These are phyloP conservation scores for Aspergillus tamarii DNA, from an alignment of 2,329 filamentous ascomycete genomes.

Conservation along the genomic window DNA sequence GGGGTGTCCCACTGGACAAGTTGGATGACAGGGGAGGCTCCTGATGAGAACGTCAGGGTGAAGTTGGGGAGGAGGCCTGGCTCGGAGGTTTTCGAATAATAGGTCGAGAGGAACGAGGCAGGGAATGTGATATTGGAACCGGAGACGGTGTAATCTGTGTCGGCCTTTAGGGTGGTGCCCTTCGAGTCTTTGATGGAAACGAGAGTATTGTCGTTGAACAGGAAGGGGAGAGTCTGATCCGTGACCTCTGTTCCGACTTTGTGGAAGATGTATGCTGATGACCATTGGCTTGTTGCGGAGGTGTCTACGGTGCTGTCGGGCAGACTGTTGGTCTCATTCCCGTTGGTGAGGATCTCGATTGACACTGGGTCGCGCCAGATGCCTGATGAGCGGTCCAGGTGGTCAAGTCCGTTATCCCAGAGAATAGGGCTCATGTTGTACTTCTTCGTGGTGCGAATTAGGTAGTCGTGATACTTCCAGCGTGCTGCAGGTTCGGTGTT, in stretches of 20 bases:
- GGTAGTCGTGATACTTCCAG: conserved; percentile 62
- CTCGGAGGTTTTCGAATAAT: conserved; percentile 46
- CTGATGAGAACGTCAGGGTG: conserved; percentile 57
- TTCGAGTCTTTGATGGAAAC: conserved; percentile 43
- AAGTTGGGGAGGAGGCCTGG: conserved; percentile 56
- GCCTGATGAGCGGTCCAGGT: conserved; percentile 54
- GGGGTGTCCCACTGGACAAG: conserved; percentile 59
- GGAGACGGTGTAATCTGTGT: conserved; percentile 54
- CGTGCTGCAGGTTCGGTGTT: conserved; percentile 59
- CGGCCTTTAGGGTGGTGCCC: conserved; percentile 38
- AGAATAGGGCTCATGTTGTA: conserved; percentile 57
- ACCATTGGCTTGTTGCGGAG: conserved; percentile 49
- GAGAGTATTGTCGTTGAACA: conserved; percentile 60
- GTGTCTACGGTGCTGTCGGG: conserved; percentile 57
- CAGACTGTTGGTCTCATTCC: conserved; percentile 54
- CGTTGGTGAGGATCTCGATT: conserved; percentile 53
- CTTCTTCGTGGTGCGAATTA: conserved; percentile 53
- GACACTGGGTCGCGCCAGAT: conserved; percentile 56
- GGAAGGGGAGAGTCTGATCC: conserved; percentile 52
- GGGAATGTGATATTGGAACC: conserved; percentile 53
- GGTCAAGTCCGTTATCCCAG: conserved; percentile 64
- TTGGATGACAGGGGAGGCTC: conserved; percentile 51
- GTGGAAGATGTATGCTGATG: conserved; percentile 61
- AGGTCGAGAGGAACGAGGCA: conserved; percentile 49
- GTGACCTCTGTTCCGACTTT: conserved; percentile 49